phyloP scores from a whole-genome alignment of 1,139 yeast species.

The Pichia sp. region DNA sequence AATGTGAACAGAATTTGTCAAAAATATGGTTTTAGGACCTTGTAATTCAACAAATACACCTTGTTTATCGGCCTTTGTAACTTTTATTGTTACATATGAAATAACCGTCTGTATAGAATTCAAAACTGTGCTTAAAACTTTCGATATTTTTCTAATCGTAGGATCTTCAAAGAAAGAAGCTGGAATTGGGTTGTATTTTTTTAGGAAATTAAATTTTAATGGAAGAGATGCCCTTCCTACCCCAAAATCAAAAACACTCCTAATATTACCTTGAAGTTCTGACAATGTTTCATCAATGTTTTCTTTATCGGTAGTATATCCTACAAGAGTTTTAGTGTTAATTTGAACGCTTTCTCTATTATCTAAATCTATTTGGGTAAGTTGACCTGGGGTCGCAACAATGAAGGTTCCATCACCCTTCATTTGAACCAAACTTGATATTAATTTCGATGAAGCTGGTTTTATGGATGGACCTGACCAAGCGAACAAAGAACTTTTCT shows the following conservation, averaged over 20 bases:
- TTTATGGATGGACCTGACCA: slow-evolving; percentile 41
- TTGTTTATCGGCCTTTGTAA: background rate
- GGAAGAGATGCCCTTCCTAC: slow-evolving; percentile 15
- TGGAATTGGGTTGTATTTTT: slow-evolving; percentile 6
- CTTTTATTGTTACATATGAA: background rate
- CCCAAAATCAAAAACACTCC: slow-evolving; percentile 22
- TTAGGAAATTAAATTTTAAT: slow-evolving; percentile 1
- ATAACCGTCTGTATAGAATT: background rate
- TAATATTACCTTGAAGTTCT: slow-evolving; percentile 11
- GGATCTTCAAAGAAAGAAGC: slow-evolving; percentile 1
- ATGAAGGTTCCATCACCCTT: slow-evolving; percentile 38
- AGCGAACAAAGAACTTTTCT: slow-evolving; percentile 35
- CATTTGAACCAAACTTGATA: slow-evolving; percentile 24
- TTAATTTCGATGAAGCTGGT: slow-evolving; percentile 16
- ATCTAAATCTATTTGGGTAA: slow-evolving; percentile 31
- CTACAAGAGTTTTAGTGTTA: slow-evolving; percentile 35
- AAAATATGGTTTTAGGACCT: slow-evolving; percentile 28
- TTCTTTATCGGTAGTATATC: slow-evolving; percentile 22
- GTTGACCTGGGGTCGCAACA: slow-evolving; percentile 34
- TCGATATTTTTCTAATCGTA: background rate
- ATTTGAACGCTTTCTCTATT: slow-evolving; percentile 34
- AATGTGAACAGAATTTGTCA: slow-evolving; percentile 23
- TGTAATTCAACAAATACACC: slow-evolving; percentile 10
- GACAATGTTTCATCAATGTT: slow-evolving; percentile 2
- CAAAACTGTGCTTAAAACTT: background rate